Percentiles rank a stretch among this genome's conserved stretches.
Conservation (phyloP, 176 grass and related monocot species). For the Leersia perrieri region DNA sequence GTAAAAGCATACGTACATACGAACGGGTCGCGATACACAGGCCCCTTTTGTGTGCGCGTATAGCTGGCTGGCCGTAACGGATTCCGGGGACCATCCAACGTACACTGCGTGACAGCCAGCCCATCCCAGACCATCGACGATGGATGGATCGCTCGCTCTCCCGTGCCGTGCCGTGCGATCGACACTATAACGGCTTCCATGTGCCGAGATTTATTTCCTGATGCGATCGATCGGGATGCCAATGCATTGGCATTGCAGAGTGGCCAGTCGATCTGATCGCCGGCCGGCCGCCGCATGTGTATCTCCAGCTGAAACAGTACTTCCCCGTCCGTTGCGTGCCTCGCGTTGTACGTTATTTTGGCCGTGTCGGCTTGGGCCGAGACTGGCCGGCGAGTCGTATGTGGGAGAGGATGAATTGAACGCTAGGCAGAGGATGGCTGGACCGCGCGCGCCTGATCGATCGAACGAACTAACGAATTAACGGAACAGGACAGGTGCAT, state of each 20-base stretch:
- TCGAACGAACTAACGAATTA: neutral
- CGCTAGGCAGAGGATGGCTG: neutral
- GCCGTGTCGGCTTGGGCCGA: neutral
- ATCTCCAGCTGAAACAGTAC: neutral
- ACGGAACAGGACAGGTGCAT: neutral
- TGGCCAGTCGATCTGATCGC: neutral
- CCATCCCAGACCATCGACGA: conserved; percentile 7
- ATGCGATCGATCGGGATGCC: neutral
- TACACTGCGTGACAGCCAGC: neutral
- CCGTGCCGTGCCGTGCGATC: neutral
- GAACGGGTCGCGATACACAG: neutral
- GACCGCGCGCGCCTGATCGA: neutral
- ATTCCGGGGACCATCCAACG: conserved; percentile 25
- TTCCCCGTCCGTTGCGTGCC: neutral
- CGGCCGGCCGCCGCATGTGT: neutral
- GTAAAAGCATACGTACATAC: neutral
- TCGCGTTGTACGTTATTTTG: neutral
- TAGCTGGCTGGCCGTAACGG: conserved; percentile 33
- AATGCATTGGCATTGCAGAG: neutral
- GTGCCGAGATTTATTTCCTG: conserved; percentile 17
- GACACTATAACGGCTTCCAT: neutral
- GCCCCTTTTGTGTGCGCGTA: neutral
- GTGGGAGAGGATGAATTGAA: neutral
- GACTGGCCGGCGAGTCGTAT: neutral
- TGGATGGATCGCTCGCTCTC: neutral